Evolutionary conservation across 1,284 basidiomycete species (phyloP), one percentile per base, ranked within the genome.

Genomic region (Sanghuangporus baumii): DNA sequence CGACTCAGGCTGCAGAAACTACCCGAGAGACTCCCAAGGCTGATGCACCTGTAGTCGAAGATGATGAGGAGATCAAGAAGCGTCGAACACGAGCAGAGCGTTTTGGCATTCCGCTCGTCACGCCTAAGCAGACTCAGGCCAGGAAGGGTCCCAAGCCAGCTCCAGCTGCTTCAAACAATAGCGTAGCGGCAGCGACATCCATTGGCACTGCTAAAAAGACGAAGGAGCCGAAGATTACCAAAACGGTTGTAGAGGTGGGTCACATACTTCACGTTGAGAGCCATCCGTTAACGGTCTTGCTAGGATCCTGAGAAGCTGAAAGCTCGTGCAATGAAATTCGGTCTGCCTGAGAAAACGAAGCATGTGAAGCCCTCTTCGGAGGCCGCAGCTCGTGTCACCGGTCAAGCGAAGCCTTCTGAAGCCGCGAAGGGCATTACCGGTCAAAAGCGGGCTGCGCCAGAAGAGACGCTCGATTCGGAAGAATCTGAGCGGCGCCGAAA

Each of bases 61-160:
- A 68, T 37, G 83, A 85, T 54, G 69, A 76, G 34, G 86, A 88
- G 63, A 71, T 78, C 8, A 84, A 82, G 66, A 86, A 79, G 67
- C 83, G 84, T 60, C 84, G 76, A 68, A 76, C 78, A 51, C 84
- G 88, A 37, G 88, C 88, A 1, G 85, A 77, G 31, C 83, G 88
- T 11, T 90, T 90, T 67, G 84, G 84, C 23, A 82, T 88, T n/a
- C 81, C 87, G 1, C 66, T 87, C 9, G 81, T 88, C 3, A 81
- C 83, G 59, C 68, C 76, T 6, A 68, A 50, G 36, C 67, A 16
- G 47, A 50, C 46, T 9, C 48, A 47, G 52, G 26, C 38, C 4
- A 43, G 18, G 46, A 48, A 55, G 41, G 43, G 50, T 6, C 2
- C 52, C 51, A 31, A 52, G 18, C 50, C 14, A 18, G 34, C 36